These are phyloP conservation scores for Xylaria palmicola DNA, from an alignment of 495 filamentous ascomycete genomes.

Conservation along the genomic window DNA sequence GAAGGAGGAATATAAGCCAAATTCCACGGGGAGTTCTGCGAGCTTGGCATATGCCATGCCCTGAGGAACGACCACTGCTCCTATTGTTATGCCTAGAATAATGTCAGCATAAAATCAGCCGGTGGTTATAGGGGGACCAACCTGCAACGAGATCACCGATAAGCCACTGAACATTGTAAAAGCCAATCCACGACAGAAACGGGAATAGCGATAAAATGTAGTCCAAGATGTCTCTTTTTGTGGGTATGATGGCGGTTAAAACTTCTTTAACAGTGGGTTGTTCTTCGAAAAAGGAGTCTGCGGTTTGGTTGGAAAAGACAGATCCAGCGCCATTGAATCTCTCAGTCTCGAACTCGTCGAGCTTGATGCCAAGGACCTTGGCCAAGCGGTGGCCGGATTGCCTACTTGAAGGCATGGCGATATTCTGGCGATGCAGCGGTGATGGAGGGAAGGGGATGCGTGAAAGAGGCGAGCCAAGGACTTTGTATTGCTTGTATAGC, in stretches of 20 bases:
- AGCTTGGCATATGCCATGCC: conserved; percentile 95
- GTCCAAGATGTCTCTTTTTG: conserved; percentile 45
- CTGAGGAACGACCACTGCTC: conserved; percentile 93
- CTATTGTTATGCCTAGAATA: conserved; percentile 79
- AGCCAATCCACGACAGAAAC: conserved; percentile 80
- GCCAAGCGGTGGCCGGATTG: conserved; percentile 70
- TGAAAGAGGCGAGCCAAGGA: neutral
- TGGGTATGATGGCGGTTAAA: conserved; percentile 62
- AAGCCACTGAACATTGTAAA: conserved; percentile 89
- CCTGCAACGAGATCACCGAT: conserved; percentile 87
- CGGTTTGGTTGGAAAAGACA: conserved; percentile 69
- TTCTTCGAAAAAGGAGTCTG: conserved; percentile 79
- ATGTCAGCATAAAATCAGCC: conserved; percentile 15
- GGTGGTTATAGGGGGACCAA: conserved; percentile 37
- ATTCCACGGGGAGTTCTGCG: conserved; percentile 74
- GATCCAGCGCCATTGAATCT: conserved; percentile 73
- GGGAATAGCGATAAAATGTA: conserved; percentile 79
- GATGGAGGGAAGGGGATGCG: neutral
- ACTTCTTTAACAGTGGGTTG: conserved; percentile 76
- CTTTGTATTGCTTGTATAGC: conserved; percentile 3
- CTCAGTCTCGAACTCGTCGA: conserved; percentile 58
- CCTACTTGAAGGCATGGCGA: conserved; percentile 23
- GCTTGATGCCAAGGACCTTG: conserved; percentile 81
- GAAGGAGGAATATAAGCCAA: conserved; percentile 93
- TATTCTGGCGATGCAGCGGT: neutral